Base-by-base conservation (phyloP, 148 eudicot species). In the Persicaria tinctoria region DNA sequence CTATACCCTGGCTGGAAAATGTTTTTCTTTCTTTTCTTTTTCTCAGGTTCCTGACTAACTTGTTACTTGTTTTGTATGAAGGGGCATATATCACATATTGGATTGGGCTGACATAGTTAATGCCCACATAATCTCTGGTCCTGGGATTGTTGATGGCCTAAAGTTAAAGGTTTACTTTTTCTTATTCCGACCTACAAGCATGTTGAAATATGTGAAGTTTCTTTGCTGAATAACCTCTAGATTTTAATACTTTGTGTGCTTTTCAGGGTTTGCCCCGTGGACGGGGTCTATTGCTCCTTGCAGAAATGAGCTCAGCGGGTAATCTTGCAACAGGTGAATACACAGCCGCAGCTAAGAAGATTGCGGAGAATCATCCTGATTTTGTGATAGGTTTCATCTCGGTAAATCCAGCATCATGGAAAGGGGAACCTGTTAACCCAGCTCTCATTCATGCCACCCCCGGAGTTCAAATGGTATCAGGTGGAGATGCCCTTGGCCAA, bases 271-370 rank as follows among this genome's bases (percentile, higher is more conserved):
- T 94, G 79, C 93, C 98, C 68, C 91, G 79, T 49, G 98, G 98
- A 55, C 87, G 93, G 84, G 97, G 95, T 38, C 83, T 91, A 57
- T 83, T 94, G 88, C 76, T 94, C 80, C 90, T 92, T 77, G 97
- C 98, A 75, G 98, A 95, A 79, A 95, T 95, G 98, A 95, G 98
- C 80, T 95, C 98, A 64, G 86, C 93, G 41, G 98, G 98, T 80
- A 95, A 90, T 79, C 87, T 95, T 77, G 97, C 98, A 73, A 95
- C 80, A 68, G 98, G 98, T 68, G 98, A 92, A 50, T 95, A 95
- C 84, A 92, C 98, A 76, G 92, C 96, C 72, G 91, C 93, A 73
- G 98, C 98, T 23, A 89, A 80, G 12, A 92, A 92, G 82, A 89
- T 95, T 72, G 98, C 98, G 0, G 89, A 88, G 80, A 92, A 90